Conservation (phyloP, 2,329 filamentous ascomycete genomes). For the Fusarium clavum region DNA sequence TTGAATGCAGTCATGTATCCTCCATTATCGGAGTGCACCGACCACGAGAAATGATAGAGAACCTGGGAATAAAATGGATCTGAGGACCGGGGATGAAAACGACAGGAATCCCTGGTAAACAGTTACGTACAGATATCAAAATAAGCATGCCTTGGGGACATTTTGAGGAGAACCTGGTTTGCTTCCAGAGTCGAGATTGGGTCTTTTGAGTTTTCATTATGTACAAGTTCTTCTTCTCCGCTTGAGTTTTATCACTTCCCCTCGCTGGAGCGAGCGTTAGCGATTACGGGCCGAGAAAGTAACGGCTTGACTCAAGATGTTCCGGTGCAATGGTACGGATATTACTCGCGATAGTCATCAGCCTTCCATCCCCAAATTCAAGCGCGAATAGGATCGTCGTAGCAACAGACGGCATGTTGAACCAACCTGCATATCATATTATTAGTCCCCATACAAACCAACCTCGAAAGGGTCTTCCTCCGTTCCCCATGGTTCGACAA, state of each 20-base stretch:
- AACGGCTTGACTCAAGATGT: constrained; percentile 8
- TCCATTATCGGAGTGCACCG: constrained; percentile 26
- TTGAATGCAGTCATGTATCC: constrained; percentile 10
- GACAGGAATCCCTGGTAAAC: neutral
- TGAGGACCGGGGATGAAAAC: neutral
- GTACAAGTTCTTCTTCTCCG: constrained; percentile 25
- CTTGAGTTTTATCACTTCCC: constrained; percentile 8
- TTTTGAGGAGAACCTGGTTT: constrained; percentile 35
- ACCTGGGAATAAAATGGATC: constrained; percentile 7
- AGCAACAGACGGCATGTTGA: constrained; percentile 4
- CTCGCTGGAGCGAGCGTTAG: neutral
- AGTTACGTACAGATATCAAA: constrained; percentile 29
- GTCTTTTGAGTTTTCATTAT: constrained; percentile 23
- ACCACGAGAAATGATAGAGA: neutral
- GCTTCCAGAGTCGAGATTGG: constrained; percentile 1
- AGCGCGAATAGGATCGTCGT: neutral
- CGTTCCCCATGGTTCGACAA: constrained; percentile 38
- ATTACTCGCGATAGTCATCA: neutral
- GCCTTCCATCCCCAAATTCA: neutral
- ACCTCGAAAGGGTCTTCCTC: constrained; percentile 2
- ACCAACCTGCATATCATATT: constrained; percentile 1
- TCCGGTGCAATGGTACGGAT: neutral
- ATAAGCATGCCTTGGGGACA: constrained; percentile 33
- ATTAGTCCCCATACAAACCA: neutral
- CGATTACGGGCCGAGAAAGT: constrained; percentile 12